phyloP scores from a whole-genome alignment of 352 stramenopile genomes.

The Globisporangium okanoganense region DNA sequence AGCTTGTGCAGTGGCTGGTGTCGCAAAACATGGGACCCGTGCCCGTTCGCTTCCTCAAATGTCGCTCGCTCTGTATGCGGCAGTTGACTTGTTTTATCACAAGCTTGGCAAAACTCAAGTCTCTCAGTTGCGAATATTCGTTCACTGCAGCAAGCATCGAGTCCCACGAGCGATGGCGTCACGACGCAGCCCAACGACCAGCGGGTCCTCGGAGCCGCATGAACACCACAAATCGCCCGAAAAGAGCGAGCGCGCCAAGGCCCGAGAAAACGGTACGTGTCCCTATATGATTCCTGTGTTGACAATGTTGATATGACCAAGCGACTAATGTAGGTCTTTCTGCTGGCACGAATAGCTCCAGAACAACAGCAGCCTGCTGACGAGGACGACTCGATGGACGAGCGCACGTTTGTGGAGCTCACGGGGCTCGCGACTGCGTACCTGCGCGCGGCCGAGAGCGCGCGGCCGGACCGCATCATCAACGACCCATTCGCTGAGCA shows the following conservation, averaged over 20 bases:
- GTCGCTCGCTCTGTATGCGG: not conserved
- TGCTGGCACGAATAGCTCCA: not conserved
- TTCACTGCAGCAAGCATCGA: too few species aligned
- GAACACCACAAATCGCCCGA: not conserved
- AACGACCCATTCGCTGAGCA: conserved; percentile 19
- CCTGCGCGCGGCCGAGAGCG: conserved; percentile 17
- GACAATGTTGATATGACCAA: too few species aligned
- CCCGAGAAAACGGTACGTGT: not conserved
- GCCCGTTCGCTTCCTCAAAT: too few species aligned
- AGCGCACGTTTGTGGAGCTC: conserved; percentile 8
- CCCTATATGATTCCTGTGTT: not conserved
- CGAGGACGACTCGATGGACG: not conserved
- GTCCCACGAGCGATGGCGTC: conserved; percentile 12
- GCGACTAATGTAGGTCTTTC: not conserved
- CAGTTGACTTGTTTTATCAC: not conserved
- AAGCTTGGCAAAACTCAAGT: too few species aligned
- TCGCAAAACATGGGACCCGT: too few species aligned
- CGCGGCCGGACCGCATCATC: conserved; percentile 16
- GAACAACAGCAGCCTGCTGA: not conserved
- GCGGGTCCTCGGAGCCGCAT: conserved; percentile 7
- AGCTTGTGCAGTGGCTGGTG: too few species aligned
- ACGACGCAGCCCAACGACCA: conserved; percentile 6
- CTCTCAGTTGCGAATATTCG: not conserved
- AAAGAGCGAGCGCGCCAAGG: conserved; percentile 1
- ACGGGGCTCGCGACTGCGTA: conserved; percentile 16